Percentiles rank a stretch among this genome's conserved stretches.
Conservation (phyloP, 176 grass and related monocot genomes). For the Bromus sterilis region DNA sequence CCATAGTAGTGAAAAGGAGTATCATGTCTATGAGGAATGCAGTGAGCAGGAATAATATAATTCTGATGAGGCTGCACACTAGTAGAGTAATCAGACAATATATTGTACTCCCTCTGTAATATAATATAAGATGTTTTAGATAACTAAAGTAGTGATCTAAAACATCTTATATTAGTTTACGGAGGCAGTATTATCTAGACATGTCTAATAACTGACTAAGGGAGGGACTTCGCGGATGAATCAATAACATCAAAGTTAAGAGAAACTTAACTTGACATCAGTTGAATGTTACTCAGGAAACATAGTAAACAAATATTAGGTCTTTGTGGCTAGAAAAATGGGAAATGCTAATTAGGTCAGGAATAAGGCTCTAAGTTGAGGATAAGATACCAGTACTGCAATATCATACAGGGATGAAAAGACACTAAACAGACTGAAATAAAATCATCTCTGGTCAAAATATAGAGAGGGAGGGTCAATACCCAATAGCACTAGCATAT, state of each 20-base stretch:
- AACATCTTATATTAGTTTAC: no score
- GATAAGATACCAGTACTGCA: not conserved
- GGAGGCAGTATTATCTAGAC: not conserved
- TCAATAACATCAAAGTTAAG: not conserved
- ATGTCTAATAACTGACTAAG: not conserved
- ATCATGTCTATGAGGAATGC: not conserved
- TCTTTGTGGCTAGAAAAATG: not conserved
- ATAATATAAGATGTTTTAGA: no score
- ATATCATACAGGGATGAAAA: not conserved
- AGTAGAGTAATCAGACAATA: constrained; percentile 6
- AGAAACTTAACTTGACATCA: not conserved
- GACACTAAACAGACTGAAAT: not conserved
- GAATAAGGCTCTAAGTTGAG: not conserved
- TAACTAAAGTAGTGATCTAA: no score
- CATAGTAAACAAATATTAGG: not conserved
- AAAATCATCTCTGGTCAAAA: not conserved
- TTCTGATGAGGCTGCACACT: not conserved
- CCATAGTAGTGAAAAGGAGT: constrained; percentile 1
- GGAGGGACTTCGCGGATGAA: not conserved
- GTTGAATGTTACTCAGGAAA: not conserved
- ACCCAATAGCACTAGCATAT: not conserved
- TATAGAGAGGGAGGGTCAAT: not conserved
- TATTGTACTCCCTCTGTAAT: no score
- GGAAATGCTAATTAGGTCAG: not conserved
- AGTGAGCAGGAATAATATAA: not conserved